Conservation (phyloP, 2,329 filamentous ascomycete species). For the Phyllosticta paracitricarpa region DNA sequence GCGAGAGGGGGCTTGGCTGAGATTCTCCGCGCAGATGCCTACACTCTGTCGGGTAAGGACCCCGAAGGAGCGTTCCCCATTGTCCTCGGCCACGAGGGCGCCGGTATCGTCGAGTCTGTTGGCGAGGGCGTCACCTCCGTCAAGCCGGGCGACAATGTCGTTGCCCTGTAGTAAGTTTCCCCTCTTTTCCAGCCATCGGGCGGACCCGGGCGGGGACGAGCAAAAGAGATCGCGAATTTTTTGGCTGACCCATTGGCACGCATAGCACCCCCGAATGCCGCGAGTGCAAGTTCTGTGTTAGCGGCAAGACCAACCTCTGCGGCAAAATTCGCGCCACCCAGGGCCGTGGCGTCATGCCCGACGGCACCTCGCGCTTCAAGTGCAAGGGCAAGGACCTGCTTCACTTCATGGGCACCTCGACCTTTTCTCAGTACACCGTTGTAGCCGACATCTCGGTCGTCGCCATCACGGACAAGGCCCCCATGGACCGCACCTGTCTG, state of each 20-base stretch:
- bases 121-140: constrained; percentile 92
- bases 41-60: constrained; percentile 69
- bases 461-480: constrained; percentile 77
- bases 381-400: constrained; percentile 91
- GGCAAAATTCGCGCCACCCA: constrained; percentile 98
- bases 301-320: constrained; percentile 97
- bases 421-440: constrained; percentile 98
- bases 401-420: constrained; percentile 99
- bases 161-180: constrained; percentile 32
- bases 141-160: constrained; percentile 83
- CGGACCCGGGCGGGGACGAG: not conserved
- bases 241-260: not conserved
- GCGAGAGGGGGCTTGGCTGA: not conserved
- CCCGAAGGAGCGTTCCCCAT: constrained; percentile 58
- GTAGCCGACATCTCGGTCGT: constrained; percentile 98
- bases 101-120: constrained; percentile 42
- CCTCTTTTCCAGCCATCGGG: not conserved
- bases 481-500: constrained; percentile 92
- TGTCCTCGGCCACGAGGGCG: constrained; percentile 33
- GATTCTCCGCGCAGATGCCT: constrained; percentile 41
- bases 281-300: constrained; percentile 99
- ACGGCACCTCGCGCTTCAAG: constrained; percentile 89
- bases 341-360: constrained; percentile 92
- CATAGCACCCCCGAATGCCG: constrained; percentile 84
- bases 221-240: not conserved